A percentile compares a stretch with the other conserved stretches of the same genome.
Evolutionary conservation across 2,329 filamentous ascomycete species (phyloP).

Genomic region (Dactylellina drechsleri): DNA sequence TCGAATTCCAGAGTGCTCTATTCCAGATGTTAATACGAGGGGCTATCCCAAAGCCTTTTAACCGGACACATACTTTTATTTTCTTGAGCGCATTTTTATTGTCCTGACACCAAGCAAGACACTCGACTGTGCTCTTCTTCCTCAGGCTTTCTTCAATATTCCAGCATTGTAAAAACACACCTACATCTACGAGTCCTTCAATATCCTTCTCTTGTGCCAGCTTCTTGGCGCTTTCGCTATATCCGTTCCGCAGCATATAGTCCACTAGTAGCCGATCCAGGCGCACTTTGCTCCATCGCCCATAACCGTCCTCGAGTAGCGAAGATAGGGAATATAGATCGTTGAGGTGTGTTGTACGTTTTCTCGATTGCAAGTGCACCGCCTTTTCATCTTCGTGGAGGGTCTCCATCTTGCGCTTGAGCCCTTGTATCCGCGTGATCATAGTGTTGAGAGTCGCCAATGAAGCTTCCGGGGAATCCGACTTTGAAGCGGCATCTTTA

Average conservation of each 20-base stretch:
- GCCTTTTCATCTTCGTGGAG: conserved; percentile 82
- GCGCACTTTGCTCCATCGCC: conserved; percentile 83
- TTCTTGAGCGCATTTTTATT: conserved; percentile 93
- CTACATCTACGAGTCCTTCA: conserved; percentile 83
- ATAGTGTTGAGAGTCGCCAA: conserved; percentile 84
- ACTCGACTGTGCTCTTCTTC: conserved; percentile 77
- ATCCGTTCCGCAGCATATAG: conserved; percentile 86
- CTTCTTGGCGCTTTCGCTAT: conserved; percentile 77
- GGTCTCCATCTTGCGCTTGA: conserved; percentile 85
- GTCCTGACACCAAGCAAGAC: conserved; percentile 88
- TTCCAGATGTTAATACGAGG: conserved; percentile 23
- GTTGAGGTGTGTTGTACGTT: conserved; percentile 81
- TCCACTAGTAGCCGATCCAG: conserved; percentile 90
- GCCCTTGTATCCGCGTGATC: conserved; percentile 81
- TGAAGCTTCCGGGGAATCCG: conserved; percentile 74
- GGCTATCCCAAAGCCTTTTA: conserved; percentile 9
- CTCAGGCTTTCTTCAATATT: conserved; percentile 78
- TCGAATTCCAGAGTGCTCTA: conserved; percentile 90
- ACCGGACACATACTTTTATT: conserved; percentile 71
- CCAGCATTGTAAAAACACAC: conserved; percentile 85
- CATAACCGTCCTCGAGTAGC: conserved; percentile 91
- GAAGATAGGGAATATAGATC: conserved; percentile 82
- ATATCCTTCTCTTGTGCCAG: conserved; percentile 81
- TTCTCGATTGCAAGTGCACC: conserved; percentile 78
- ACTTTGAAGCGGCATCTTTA: conserved; percentile 69